These are phyloP conservation scores for Ophiostoma tasmaniense DNA, from an alignment of 2,329 filamentous ascomycete genomes.

Conservation along the genomic window DNA sequence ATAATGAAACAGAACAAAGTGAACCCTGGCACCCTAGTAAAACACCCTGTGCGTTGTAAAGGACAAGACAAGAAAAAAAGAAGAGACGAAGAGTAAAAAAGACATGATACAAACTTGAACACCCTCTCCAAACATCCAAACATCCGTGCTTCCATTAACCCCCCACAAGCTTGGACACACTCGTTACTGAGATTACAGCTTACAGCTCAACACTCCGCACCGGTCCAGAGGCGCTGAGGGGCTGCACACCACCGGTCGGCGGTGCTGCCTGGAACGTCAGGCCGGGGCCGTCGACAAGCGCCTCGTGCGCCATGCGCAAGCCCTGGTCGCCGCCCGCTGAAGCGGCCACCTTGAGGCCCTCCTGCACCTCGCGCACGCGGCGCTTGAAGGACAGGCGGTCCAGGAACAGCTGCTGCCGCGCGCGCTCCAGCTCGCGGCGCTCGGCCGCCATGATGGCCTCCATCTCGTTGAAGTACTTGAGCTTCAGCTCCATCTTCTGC, in stretches of 20 bases:
- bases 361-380: conserved; percentile 74
- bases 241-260: conserved; percentile 39
- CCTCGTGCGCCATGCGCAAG: conserved; percentile 39
- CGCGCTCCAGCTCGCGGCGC: conserved; percentile 82
- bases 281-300: conserved; percentile 40
- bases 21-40: conserved; percentile 11
- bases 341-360: conserved; percentile 54
- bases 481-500: conserved; percentile 90
- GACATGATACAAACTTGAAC: not conserved
- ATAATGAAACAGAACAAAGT: not conserved
- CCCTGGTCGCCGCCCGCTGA: conserved; percentile 43
- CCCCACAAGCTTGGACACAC: not conserved
- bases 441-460: conserved; percentile 87
- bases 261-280: conserved; percentile 45
- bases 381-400: conserved; percentile 86
- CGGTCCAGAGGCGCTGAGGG: conserved; percentile 45
- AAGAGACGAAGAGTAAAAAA: not conserved
- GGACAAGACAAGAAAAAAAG: not conserved
- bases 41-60: conserved; percentile 7
- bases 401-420: conserved; percentile 85
- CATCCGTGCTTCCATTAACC: not conserved
- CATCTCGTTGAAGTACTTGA: conserved; percentile 94
- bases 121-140: not conserved
- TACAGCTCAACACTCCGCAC: conserved; percentile 51
- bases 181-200: conserved; percentile 12